Conservation (phyloP, 495 filamentous ascomycete species). For the Hypoxylon rickii region DNA sequence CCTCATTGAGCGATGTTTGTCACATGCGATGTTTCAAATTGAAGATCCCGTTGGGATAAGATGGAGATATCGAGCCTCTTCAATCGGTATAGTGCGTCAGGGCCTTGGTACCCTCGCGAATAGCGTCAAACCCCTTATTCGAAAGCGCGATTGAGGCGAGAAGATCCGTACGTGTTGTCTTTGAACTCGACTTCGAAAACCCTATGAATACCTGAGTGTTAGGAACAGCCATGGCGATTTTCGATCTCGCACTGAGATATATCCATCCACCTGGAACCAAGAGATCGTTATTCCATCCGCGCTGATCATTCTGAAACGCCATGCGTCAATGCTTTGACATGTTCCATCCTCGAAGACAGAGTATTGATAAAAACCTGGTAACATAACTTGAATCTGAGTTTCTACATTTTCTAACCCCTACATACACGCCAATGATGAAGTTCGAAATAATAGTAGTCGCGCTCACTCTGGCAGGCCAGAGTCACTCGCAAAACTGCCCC, state of each 20-base stretch:
- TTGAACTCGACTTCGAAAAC: too few relatives aligned
- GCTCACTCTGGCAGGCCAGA: neutral
- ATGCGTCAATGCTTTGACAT: conserved; percentile 10
- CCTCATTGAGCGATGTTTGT: neutral
- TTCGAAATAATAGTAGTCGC: neutral
- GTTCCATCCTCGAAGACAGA: too few relatives aligned
- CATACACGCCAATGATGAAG: conserved; percentile 11
- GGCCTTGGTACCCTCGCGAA: too few relatives aligned
- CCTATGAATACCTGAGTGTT: too few relatives aligned
- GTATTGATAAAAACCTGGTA: too few relatives aligned
- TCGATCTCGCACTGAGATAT: too few relatives aligned
- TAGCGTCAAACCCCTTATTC: too few relatives aligned
- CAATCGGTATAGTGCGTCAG: neutral
- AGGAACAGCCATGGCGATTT: too few relatives aligned
- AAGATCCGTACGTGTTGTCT: too few relatives aligned
- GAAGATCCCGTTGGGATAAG: conserved; percentile 3
- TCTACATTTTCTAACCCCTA: neutral
- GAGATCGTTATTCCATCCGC: conserved; percentile 4
- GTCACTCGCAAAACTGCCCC: conserved; percentile 42
- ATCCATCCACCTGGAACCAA: too few relatives aligned
- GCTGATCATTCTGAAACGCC: conserved; percentile 12
- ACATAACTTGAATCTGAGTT: too few relatives aligned
- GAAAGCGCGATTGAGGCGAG: too few relatives aligned
- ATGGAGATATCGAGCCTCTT: neutral
- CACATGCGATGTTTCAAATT: conserved; percentile 11